Conservation (phyloP, 768 basidiomycete species). For the Tephrocybe rancida region DNA sequence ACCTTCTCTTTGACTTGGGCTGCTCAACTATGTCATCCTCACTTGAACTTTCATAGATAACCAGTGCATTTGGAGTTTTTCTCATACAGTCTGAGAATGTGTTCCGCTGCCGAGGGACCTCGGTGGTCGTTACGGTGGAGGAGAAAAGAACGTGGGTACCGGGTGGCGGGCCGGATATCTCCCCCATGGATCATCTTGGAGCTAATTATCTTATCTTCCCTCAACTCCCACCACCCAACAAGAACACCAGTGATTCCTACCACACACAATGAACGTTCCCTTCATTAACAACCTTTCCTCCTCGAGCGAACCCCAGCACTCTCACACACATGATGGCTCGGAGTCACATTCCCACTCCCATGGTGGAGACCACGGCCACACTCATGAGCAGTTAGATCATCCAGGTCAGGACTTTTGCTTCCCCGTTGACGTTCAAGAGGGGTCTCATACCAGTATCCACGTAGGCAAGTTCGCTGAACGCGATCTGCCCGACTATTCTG, state of each 20-base stretch:
- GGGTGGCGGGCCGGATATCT: background rate
- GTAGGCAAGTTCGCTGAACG: slow-evolving; percentile 90
- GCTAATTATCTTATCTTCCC: background rate
- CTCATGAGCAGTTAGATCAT: slow-evolving; percentile 91
- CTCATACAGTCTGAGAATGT: slow-evolving; percentile 31
- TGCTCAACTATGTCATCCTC: slow-evolving; percentile 31
- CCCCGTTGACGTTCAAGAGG: background rate
- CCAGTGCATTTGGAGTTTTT: slow-evolving; percentile 36
- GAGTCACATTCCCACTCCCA: slow-evolving; percentile 50
- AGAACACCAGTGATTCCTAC: no score
- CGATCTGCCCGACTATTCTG: slow-evolving; percentile 87
- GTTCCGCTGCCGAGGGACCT: background rate
- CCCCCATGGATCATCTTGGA: background rate
- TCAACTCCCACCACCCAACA: background rate
- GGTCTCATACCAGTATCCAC: background rate
- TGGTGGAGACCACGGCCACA: slow-evolving; percentile 87
- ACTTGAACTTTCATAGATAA: slow-evolving; percentile 54
- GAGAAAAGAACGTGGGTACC: no score
- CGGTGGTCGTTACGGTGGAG: no score
- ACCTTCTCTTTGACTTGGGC: slow-evolving; percentile 45
- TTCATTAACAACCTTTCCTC: slow-evolving; percentile 71
- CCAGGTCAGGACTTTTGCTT: slow-evolving; percentile 54
- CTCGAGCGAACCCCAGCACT: slow-evolving; percentile 29
- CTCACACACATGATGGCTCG: slow-evolving; percentile 55
- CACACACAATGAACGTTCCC: slow-evolving; percentile 64